phyloP scores from a whole-genome alignment of 1,284 basidiomycete species.

The Sporisorium scitamineum region DNA sequence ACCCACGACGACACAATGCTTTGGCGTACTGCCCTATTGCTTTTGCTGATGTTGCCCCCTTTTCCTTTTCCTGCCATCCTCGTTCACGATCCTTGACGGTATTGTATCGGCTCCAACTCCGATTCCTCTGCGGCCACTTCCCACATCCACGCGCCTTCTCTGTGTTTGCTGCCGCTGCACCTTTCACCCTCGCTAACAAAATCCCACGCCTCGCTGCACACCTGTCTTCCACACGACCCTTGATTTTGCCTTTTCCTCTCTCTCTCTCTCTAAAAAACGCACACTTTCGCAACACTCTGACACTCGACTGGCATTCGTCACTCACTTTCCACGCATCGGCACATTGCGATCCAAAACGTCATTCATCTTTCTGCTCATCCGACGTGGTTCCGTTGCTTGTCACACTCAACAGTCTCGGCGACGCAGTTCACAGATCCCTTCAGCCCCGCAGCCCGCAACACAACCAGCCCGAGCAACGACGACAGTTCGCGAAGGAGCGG shows the following conservation, averaged over 20 bases:
- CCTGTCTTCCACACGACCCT: constrained; percentile 9
- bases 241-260: not conserved
- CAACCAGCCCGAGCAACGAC: constrained; percentile 25
- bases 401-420: constrained; percentile 27
- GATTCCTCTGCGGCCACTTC: not conserved
- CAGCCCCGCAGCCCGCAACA: constrained; percentile 33
- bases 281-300: not conserved
- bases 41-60: not conserved
- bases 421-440: constrained; percentile 51
- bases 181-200: not conserved
- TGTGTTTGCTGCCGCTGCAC: not conserved
- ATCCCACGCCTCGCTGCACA: constrained; percentile 1
- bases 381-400: not conserved
- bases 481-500: constrained; percentile 6
- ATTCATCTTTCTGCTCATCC: not conserved
- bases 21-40: not conserved
- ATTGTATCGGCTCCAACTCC: constrained; percentile 1
- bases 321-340: not conserved
- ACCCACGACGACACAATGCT: not conserved
- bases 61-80: too few species aligned
- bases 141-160: not conserved
- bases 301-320: not conserved
- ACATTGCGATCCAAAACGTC: not conserved
- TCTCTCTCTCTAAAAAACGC: not conserved
- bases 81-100: not conserved